Conservation (phyloP, 148 eudicot genomes). For the Heliamphora exappendiculata region DNA sequence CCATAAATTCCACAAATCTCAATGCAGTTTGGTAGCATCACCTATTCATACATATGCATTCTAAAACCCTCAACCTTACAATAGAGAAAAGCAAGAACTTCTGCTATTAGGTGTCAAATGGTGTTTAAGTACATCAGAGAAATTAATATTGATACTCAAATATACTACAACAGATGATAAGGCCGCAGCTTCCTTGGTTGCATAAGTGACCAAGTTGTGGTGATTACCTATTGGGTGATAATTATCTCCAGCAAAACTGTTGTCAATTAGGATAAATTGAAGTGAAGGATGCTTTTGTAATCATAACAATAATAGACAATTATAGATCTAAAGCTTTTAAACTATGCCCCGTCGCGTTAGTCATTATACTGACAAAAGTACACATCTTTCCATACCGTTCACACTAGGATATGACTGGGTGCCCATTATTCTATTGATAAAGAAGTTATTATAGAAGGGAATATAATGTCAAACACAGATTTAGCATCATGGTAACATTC, state of each 20-base stretch:
- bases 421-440: too few relatives aligned
- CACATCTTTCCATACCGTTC: too few relatives aligned
- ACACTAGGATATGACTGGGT: too few relatives aligned
- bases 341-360: neutral
- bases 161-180: neutral
- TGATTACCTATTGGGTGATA: neutral
- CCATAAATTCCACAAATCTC: too few relatives aligned
- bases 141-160: neutral
- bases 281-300: neutral
- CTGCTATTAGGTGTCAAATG: neutral
- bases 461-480: neutral
- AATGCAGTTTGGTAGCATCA: too few relatives aligned
- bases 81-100: too few relatives aligned
- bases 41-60: too few relatives aligned
- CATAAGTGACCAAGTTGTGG: neutral
- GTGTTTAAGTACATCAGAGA: neutral
- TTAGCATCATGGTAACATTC: neutral
- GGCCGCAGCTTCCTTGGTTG: neutral
- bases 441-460: neutral
- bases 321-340: too few relatives aligned
- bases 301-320: neutral
- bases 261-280: too few relatives aligned
- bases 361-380: neutral
- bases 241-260: too few relatives aligned
- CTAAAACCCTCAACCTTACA: too few relatives aligned